phyloP scores from a whole-genome alignment of 164 flowering plant species.

The Liriodendron chinense region DNA sequence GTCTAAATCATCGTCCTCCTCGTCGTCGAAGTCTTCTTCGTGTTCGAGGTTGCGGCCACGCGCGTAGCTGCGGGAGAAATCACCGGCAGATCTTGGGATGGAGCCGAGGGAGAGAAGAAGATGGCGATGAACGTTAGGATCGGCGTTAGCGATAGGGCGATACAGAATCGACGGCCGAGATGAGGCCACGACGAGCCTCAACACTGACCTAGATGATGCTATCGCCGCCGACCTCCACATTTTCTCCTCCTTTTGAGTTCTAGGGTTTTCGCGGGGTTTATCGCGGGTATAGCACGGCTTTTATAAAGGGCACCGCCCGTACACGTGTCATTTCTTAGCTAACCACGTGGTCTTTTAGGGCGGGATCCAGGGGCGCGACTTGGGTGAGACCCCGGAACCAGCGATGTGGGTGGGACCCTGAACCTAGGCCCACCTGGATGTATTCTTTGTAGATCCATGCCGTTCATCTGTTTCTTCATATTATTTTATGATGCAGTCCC shows the following conservation, averaged over 20 bases:
- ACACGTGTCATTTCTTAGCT: not conserved
- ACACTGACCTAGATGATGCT: conserved; percentile 1
- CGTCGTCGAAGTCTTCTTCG: conserved; percentile 5
- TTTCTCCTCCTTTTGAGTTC: not conserved
- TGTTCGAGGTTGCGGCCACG: not conserved
- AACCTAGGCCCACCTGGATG: too few species aligned
- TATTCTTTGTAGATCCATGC: too few species aligned
- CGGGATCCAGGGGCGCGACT: not conserved
- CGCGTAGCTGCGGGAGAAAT: conserved; percentile 8
- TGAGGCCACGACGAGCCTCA: conserved; percentile 1
- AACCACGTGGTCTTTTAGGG: not conserved
- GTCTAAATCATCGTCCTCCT: not conserved
- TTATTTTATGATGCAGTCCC: too few species aligned
- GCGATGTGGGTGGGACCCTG: too few species aligned
- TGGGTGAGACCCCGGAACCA: too few species aligned
- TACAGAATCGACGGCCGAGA: conserved; percentile 1
- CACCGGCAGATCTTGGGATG: not conserved
- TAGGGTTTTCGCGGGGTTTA: conserved; percentile 1
- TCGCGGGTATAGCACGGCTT: not conserved
- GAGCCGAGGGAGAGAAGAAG: not conserved
- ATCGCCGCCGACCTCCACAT: conserved; percentile 8
- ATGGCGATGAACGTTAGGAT: not conserved
- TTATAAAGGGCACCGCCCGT: too few species aligned
- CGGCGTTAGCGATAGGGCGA: not conserved
- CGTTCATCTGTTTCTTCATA: too few species aligned